phyloP scores from a whole-genome alignment of 2,329 filamentous ascomycete genomes.

The Colletotrichum coccodes region DNA sequence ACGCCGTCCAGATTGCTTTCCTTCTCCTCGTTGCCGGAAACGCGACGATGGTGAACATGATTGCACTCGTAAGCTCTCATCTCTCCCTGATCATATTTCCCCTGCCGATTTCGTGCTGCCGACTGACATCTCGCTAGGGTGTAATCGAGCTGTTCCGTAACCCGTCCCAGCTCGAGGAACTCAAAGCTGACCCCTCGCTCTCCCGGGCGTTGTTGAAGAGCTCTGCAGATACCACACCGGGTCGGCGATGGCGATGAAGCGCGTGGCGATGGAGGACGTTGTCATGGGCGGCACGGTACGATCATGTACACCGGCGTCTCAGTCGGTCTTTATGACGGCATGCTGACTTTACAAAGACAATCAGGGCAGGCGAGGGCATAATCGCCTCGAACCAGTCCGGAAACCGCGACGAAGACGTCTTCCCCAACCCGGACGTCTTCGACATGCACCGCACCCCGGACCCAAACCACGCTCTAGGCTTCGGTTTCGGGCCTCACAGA shows the following conservation, averaged over 20 bases:
- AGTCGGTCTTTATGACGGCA: too few species aligned
- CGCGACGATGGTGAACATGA: conserved; percentile 63
- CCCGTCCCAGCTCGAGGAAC: conserved; percentile 51
- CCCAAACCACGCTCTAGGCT: conserved; percentile 51
- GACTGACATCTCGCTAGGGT: conserved; percentile 42
- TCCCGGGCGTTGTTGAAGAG: conserved; percentile 56
- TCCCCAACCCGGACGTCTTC: conserved; percentile 52
- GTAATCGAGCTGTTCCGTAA: conserved; percentile 55
- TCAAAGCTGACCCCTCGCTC: conserved; percentile 51
- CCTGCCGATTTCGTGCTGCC: too few species aligned
- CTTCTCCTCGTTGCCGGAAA: conserved; percentile 61
- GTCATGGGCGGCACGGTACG: conserved; percentile 51
- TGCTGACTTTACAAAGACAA: conserved; percentile 39
- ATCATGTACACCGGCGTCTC: too few species aligned
- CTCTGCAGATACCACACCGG: conserved; percentile 59
- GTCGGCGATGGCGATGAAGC: conserved; percentile 56
- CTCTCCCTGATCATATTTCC: fast-evolving
- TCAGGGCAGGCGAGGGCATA: conserved; percentile 55
- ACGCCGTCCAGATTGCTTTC: conserved; percentile 59
- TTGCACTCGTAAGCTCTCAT: conserved; percentile 48
- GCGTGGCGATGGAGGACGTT: conserved; percentile 58
- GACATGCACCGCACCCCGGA: conserved; percentile 51
- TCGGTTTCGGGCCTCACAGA: conserved; percentile 56
- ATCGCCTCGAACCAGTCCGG: conserved; percentile 58
- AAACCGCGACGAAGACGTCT: conserved; percentile 58